phyloP scores from a whole-genome alignment of 2,329 filamentous ascomycete species.

The Monosporascus sp. region DNA sequence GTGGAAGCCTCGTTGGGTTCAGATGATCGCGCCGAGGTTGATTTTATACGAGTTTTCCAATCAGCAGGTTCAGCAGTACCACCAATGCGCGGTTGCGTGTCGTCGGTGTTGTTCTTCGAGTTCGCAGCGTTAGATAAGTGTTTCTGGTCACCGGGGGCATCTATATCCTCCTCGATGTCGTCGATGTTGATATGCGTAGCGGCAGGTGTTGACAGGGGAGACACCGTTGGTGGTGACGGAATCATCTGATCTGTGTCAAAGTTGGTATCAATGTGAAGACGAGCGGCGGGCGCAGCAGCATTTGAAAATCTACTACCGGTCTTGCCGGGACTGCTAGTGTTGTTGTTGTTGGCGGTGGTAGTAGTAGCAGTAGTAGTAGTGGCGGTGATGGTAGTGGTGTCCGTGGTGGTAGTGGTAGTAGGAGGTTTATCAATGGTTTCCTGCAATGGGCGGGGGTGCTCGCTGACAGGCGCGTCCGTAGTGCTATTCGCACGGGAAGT shows the following conservation, averaged over 20 bases:
- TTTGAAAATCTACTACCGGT: background rate
- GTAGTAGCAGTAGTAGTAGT: background rate
- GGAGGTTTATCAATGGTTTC: slow-evolving; percentile 1
- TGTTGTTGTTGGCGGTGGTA: slow-evolving; percentile 1
- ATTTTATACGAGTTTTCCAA: background rate
- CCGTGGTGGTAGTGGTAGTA: slow-evolving; percentile 2
- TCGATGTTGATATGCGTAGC: slow-evolving; percentile 26
- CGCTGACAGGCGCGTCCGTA: background rate
- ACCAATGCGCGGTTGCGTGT: background rate
- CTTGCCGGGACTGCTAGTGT: slow-evolving; percentile 4
- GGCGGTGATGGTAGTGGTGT: background rate
- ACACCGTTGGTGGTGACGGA: slow-evolving; percentile 30
- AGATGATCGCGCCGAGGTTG: background rate
- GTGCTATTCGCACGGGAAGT: slow-evolving; percentile 1
- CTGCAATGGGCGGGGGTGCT: no score
- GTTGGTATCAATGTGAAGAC: slow-evolving; percentile 1
- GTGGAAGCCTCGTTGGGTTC: background rate
- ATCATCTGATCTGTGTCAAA: slow-evolving; percentile 17
- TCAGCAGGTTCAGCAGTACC: background rate
- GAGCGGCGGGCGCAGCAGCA: background rate
- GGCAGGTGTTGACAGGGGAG: slow-evolving; percentile 30
- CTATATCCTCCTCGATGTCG: slow-evolving; percentile 21
- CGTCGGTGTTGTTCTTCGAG: background rate
- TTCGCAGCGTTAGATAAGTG: background rate
- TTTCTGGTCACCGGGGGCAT: slow-evolving; percentile 9